Base-by-base conservation (phyloP, 371 early-diverging fungal species). In the Vairimorpha ceranae region DNA sequence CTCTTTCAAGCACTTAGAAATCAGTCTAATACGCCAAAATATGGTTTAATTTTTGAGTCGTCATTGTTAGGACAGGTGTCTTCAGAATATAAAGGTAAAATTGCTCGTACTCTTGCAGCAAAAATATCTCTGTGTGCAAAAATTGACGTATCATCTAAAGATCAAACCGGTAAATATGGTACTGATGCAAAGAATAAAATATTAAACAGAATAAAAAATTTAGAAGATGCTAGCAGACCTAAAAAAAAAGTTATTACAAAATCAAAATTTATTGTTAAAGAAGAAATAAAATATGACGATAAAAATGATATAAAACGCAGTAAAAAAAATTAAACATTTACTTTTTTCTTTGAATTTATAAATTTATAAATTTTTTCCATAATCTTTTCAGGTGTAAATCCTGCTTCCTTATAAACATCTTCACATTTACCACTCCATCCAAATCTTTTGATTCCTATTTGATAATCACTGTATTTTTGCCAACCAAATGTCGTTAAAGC, bases 11-110 rank as follows among this genome's bases (percentile, higher is more conserved):
- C 95, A 8, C 83, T 94, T 77, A 93, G 92, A 88, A 89, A 90
- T 69, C 90, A 92, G 86, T 86, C 89, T 80, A 89, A 91, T 83
- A 94, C 95, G 32, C 95, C 95, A 76, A 94, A 95, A 86, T 93
- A 93, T 81, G 95, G 95, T 82, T 85, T 93, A 65, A 88, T 95
- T 73, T 95, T 89, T 83, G 90, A 93, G 80, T 89, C 92, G 33
- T 88, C 89, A 30, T 85, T 93, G 51, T 87, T 93, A 29, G 91
- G 91, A 64, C 89, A 90, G 83, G 90, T 92, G 56, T 86, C 86
- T 4, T 87, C 89, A 77, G 89, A 90, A 86, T 80, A 86, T 80
- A 92, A 91, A 88, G 93, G 93, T 59, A 91, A 92, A 86, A 87
- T 93, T 64, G 91, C 93, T 14, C 89, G 95, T 78, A 86, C 89